phyloP scores from a whole-genome alignment of 768 basidiomycete species.

The Tulasnella sp. region DNA sequence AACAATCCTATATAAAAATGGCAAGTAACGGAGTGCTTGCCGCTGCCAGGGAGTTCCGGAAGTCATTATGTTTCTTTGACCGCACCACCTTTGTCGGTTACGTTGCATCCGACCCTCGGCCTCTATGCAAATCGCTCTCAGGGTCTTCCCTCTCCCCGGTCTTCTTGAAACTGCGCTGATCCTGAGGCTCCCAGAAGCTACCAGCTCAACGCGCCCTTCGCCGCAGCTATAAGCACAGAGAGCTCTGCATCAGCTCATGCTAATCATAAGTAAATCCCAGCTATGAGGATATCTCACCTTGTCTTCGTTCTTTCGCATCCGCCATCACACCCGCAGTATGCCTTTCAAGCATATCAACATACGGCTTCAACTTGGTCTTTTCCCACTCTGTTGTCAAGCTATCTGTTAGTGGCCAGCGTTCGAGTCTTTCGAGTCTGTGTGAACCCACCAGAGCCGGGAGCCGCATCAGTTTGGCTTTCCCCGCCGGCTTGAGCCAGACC shows the following conservation, averaged over 20 bases:
- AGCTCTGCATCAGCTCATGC: too few relatives aligned
- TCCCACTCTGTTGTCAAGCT: constrained; percentile 51
- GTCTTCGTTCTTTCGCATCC: constrained; percentile 3
- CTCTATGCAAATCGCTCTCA: too few relatives aligned
- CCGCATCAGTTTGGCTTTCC: constrained; percentile 20
- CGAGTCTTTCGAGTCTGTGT: neutral
- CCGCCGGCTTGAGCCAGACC: constrained; percentile 28
- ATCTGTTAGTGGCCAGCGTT: neutral
- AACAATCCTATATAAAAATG: neutral
- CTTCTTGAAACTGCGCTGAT: too few relatives aligned
- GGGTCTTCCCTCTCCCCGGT: too few relatives aligned
- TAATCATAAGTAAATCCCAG: neutral
- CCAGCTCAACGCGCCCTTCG: neutral
- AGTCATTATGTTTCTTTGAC: too few relatives aligned
- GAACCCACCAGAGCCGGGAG: constrained; percentile 40
- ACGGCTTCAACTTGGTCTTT: constrained; percentile 75
- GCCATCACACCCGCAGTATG: constrained; percentile 33
- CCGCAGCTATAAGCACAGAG: neutral
- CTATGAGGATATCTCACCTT: constrained; percentile 3
- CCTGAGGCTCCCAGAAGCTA: neutral
- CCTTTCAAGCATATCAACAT: constrained; percentile 78
- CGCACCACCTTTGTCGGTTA: too few relatives aligned
- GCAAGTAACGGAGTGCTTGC: too few relatives aligned
- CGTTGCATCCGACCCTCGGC: too few relatives aligned
- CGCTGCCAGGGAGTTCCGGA: too few relatives aligned